Conservation (phyloP, 768 basidiomycete species). For the Termitomyces sp. region DNA sequence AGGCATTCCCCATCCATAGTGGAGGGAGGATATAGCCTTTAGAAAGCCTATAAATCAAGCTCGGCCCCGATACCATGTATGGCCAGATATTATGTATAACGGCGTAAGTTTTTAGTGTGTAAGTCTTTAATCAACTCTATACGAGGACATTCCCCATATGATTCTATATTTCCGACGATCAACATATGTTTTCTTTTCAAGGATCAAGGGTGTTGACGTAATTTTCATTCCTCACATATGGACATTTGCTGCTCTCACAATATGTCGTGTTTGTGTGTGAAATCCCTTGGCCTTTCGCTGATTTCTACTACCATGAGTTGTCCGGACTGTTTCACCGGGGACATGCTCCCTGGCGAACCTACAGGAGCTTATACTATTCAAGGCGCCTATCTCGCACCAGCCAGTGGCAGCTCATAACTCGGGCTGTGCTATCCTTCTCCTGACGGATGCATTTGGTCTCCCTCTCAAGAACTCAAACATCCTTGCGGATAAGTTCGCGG, state of each 20-base stretch:
- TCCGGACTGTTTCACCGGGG: constrained; percentile 40
- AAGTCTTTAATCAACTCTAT: too few relatives aligned
- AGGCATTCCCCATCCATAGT: too few relatives aligned
- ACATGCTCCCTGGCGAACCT: constrained; percentile 42
- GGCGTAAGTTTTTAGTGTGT: too few relatives aligned
- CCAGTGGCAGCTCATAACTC: constrained; percentile 16
- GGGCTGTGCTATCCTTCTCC: constrained; percentile 39
- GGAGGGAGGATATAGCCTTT: too few relatives aligned
- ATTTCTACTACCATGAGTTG: constrained; percentile 17
- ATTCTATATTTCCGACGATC: too few relatives aligned
- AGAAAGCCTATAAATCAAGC: too few relatives aligned
- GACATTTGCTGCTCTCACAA: neutral
- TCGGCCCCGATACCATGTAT: too few relatives aligned
- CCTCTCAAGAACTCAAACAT: constrained; percentile 50
- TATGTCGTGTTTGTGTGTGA: neutral
- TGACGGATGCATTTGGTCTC: constrained; percentile 58
- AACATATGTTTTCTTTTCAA: too few relatives aligned
- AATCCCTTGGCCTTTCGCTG: too few relatives aligned
- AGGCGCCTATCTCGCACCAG: constrained; percentile 40
- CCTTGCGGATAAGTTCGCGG: constrained; percentile 49
- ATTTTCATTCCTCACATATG: neutral
- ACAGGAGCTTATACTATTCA: constrained; percentile 32
- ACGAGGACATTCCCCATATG: too few relatives aligned
- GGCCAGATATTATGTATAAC: too few relatives aligned
- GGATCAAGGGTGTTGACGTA: neutral